These are phyloP conservation scores for Aspergillus baeticus DNA, from an alignment of 495 filamentous ascomycete genomes.

Conservation along the genomic window DNA sequence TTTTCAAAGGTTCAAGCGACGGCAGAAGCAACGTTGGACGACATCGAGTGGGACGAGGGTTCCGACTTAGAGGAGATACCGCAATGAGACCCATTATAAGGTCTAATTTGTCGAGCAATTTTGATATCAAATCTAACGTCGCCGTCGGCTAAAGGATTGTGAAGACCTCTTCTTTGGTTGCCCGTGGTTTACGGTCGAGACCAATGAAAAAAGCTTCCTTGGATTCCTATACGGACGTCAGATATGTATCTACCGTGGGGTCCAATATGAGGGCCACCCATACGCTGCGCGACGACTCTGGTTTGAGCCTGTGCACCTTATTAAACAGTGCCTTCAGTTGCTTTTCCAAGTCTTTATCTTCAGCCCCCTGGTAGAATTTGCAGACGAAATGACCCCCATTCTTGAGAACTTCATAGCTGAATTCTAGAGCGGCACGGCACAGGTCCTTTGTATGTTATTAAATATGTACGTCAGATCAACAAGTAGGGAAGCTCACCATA, in stretches of 20 bases:
- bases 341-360: conserved; percentile 75
- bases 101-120: too few species aligned
- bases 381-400: conserved; percentile 86
- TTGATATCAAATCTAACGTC: too few species aligned
- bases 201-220: conserved; percentile 87
- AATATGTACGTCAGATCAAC: neutral
- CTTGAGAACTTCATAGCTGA: conserved; percentile 80
- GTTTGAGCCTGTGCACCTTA: conserved; percentile 82
- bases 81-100: conserved; percentile 13
- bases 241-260: conserved; percentile 2
- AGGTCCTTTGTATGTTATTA: conserved; percentile 60
- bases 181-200: conserved; percentile 47
- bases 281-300: conserved; percentile 84
- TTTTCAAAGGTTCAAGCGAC: conserved; percentile 59
- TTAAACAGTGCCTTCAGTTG: conserved; percentile 71
- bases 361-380: conserved; percentile 92
- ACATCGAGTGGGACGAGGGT: conserved; percentile 62
- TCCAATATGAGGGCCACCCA: too few species aligned
- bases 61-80: conserved; percentile 47
- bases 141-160: neutral
- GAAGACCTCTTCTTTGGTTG: conserved; percentile 9
- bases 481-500: conserved; percentile 67
- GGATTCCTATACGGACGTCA: conserved; percentile 66
- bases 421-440: conserved; percentile 78
- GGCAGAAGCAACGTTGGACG: conserved; percentile 66